Percentiles rank a stretch among this genome's conserved stretches.
phyloP scores from a whole-genome alignment of 305 asterid genomes.

The Solanum hybrid region DNA sequence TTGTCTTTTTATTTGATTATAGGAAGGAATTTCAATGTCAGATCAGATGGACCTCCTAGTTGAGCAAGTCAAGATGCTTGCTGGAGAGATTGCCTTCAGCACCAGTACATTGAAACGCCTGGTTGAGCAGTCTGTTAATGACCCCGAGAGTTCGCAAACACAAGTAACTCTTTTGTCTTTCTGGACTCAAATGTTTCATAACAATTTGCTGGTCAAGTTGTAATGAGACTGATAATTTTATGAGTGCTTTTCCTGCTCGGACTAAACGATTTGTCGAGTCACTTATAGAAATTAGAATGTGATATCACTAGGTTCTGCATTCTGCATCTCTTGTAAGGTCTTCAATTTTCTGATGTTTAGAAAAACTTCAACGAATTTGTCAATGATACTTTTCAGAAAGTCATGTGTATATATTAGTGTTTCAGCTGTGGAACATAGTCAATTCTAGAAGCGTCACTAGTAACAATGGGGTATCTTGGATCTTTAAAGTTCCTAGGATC shows the following conservation, averaged over 20 bases:
- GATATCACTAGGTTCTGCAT: background rate
- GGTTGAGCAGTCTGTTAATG: slow-evolving; percentile 73
- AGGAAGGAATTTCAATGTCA: slow-evolving; percentile 72
- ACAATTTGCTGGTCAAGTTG: background rate
- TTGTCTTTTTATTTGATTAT: slow-evolving; percentile 13
- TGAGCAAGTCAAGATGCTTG: slow-evolving; percentile 99
- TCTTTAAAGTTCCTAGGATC: background rate
- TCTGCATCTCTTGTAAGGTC: background rate
- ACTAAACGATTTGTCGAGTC: background rate
- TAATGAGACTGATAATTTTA: background rate
- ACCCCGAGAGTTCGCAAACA: slow-evolving; percentile 66
- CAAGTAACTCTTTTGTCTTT: slow-evolving; percentile 42
- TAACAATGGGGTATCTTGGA: background rate
- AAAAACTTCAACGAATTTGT: background rate
- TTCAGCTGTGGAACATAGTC: background rate
- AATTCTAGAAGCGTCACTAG: background rate
- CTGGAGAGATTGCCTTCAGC: slow-evolving; percentile 97
- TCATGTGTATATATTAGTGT: background rate
- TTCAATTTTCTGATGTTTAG: background rate
- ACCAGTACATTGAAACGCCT: slow-evolving; percentile 90
- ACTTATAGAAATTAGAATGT: background rate
- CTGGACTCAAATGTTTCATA: background rate
- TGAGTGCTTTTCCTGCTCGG: background rate
- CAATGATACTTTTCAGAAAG: background rate
- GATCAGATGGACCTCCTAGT: slow-evolving; percentile 91